Conservation (phyloP, 306 rosid species). For the Medicago arabica region DNA sequence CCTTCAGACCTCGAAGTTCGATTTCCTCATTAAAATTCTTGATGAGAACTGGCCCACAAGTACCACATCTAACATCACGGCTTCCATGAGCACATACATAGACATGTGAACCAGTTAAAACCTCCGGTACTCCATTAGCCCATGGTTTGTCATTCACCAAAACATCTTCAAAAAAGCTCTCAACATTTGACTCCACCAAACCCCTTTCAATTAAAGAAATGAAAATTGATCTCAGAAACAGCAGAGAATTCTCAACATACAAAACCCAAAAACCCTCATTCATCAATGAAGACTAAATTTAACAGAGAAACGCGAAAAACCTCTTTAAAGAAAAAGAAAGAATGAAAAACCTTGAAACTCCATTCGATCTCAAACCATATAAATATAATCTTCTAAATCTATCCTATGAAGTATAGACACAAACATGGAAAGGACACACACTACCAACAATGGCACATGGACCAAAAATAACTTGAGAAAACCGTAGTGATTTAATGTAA, state of each 20-base stretch:
- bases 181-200: slow-evolving; percentile 70
- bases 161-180: slow-evolving; percentile 78
- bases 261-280: not conserved
- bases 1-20: slow-evolving; percentile 61
- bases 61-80: slow-evolving; percentile 87
- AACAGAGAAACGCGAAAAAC: not conserved
- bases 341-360: not conserved
- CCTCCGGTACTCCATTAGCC: slow-evolving; percentile 63
- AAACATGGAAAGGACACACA: too few relatives aligned
- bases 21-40: slow-evolving; percentile 67
- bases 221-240: slow-evolving; percentile 38
- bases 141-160: slow-evolving; percentile 74
- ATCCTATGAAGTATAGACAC: not conserved
- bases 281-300: not conserved
- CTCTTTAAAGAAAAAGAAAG: not conserved
- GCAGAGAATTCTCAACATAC: slow-evolving; percentile 1
- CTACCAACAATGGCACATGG: not conserved
- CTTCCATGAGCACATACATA: slow-evolving; percentile 88
- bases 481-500: not conserved
- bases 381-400: not conserved
- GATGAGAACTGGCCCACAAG: slow-evolving; percentile 80
- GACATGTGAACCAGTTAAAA: slow-evolving; percentile 65
- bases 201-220: slow-evolving; percentile 55
- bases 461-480: not conserved
- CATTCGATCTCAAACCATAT: not conserved